These are phyloP conservation scores for Paecilomyces formosus DNA, from an alignment of 2,329 filamentous ascomycete species.

Conservation along the genomic window DNA sequence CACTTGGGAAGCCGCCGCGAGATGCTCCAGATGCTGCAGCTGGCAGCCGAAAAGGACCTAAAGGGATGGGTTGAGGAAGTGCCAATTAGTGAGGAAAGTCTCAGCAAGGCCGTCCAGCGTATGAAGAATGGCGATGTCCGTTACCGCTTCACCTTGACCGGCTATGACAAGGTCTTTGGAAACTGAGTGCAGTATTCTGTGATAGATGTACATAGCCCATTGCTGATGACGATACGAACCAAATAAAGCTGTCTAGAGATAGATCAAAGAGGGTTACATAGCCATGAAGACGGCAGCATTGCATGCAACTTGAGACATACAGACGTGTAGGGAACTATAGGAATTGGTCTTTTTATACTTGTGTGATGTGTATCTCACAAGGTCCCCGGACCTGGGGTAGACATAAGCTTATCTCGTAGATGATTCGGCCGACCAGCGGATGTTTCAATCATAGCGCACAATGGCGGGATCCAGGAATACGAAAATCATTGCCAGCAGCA, in stretches of 20 bases:
- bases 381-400: neutral
- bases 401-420: neutral
- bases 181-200: neutral
- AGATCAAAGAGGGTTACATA: neutral
- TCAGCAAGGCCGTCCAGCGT: slow-evolving; percentile 61
- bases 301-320: neutral
- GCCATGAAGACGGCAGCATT: neutral
- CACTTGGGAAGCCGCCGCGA: slow-evolving; percentile 65
- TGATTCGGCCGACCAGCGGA: neutral
- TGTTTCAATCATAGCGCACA: neutral
- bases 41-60: slow-evolving; percentile 62
- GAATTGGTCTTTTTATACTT: neutral
- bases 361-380: neutral
- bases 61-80: slow-evolving; percentile 64
- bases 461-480: neutral
- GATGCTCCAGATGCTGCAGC: slow-evolving; percentile 63
- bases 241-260: neutral
- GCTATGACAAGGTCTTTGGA: slow-evolving; percentile 30
- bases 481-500: too few relatives aligned
- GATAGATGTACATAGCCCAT: neutral
- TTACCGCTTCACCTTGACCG: slow-evolving; percentile 63
- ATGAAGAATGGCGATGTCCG: slow-evolving; percentile 64
- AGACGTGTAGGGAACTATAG: neutral
- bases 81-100: slow-evolving; percentile 62
- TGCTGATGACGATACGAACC: neutral